Base-by-base conservation (phyloP, 2,329 filamentous ascomycete genomes). In the Fusarium nodosum region DNA sequence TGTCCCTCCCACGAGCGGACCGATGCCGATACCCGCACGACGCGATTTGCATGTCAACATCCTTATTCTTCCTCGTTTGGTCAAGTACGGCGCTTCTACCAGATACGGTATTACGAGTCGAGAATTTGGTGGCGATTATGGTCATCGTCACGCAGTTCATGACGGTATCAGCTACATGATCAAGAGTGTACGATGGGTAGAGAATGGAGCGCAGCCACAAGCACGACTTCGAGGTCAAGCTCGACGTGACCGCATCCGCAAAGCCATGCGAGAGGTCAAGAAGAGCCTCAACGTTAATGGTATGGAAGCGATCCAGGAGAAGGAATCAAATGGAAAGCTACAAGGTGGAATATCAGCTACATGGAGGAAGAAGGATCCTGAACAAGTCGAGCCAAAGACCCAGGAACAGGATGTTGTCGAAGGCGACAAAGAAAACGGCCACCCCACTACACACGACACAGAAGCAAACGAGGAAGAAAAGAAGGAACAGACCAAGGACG, bases 141-240 rank as follows among this genome's bases (percentile, higher is more conserved):
- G 78, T 2, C 61, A 64, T 7, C 79, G 85, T 15, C 85, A 82
- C 56, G 79, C 78, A 7, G 75, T 84, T 16, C 94, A 97, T 75
- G 94, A 97, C 72, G 94, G 94, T 4, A 87, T 97, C 78, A 97
- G 94, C 77, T 98, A 93, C 80, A 93, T 92, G 85, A 88, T 99
- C 48, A 85, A 90, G 65, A 88, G 89, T 54, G 87, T 97, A 13
- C 89, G 93, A 54, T 98, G 94, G 90, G 92, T 97, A 1, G 90
- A 93, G 67, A 86, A 88, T 68, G 94, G 96, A 15, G 91, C 87
- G 0, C 85, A 84, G 67, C 86, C 81, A 59, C 86, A 88, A 74
- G 84, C 84, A 30, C 79, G 87, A 47, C 81, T 88, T 3, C 81
- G 86, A 5, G 87, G 87, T 52, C 86, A 86, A 72, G 87, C 80